Percentiles rank a stretch among this genome's conserved stretches.
phyloP scores from a whole-genome alignment of 139 green algal genomes.

The Tetraselmis chui region DNA sequence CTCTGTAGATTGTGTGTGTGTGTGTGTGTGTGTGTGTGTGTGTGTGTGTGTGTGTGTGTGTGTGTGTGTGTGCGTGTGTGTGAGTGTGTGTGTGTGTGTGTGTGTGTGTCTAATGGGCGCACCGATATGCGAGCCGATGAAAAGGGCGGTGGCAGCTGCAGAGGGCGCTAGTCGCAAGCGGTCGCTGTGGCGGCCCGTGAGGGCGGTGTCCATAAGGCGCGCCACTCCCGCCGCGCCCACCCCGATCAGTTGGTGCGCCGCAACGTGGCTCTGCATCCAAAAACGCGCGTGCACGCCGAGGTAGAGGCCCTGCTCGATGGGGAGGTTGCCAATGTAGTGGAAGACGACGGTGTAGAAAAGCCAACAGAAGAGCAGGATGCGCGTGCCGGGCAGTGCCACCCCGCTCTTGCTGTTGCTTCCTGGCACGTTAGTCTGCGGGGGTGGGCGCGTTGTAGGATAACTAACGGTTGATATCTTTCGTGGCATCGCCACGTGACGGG shows the following conservation, averaged over 20 bases:
- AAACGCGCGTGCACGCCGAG: conserved; percentile 20
- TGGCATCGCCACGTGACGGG: too few species aligned
- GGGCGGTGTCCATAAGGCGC: neutral
- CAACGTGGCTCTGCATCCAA: conserved; percentile 12
- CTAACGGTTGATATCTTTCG: too few species aligned
- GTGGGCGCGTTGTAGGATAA: too few species aligned
- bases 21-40: too few species aligned
- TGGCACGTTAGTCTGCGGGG: too few species aligned
- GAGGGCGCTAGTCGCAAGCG: neutral
- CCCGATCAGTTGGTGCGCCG: conserved; percentile 1
- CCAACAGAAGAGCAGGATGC: neutral
- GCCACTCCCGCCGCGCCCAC: neutral
- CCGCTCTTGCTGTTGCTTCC: too few species aligned
- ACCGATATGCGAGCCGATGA: neutral
- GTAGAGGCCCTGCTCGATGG: conserved; percentile 13
- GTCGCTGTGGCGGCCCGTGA: neutral
- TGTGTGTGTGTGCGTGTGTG: too few species aligned
- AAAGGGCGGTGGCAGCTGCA: neutral
- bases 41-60: too few species aligned
- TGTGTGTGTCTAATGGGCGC: neutral
- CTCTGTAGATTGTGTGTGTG: too few species aligned
- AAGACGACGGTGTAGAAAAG: conserved; percentile 11
- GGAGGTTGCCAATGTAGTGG: conserved; percentile 18
- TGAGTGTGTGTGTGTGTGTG: neutral
- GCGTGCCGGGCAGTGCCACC: neutral